Base-by-base conservation (phyloP, 2,329 filamentous ascomycete species). In the Fusarium sororula region DNA sequence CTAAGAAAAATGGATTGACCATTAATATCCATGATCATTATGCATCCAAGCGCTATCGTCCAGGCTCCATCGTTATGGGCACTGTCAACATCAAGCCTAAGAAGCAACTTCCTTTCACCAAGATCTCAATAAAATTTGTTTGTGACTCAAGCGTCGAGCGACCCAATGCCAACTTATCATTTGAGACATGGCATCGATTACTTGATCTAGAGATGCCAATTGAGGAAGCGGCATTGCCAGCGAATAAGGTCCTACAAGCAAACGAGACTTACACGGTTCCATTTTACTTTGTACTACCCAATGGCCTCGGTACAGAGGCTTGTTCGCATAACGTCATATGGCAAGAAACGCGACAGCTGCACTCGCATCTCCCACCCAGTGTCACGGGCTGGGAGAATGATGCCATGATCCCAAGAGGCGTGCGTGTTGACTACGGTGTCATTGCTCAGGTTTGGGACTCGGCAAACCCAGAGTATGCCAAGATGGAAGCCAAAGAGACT, bases 151-250 rank as follows among this genome's bases (percentile, higher is more conserved):
- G 65, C 10, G 53, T 68, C 35, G 65, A 68, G 35, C 45, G 63
- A 3, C 63, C 63, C 3, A 67, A 68, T 18, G 65, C 53, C 4
- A 68, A 15, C 20, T 20, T 68, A 2, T 41, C 63, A 5, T 68
- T 68, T 15, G 65, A 68, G 53, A 68, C 65, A 38, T 68, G 65
- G 65, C 65, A 68, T 61, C 63, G 65, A n/a, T 59, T 68, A 18
- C 65, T 68, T 41, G 65, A 68, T 13, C 35, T 67, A 1, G 35
- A 68, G 28, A 68, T 68, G 65, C 65, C 65, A 22, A 53, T 67
- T 30, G 63, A 67, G 3, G n/a, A 41, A n/a, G 22, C 17, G 10
- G 24, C 24, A 32, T 24, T 67, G 6, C 63, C 53, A 7, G 22
- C n/a, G 2, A 30, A 12, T 4, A 67, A 54, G 12, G 1, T 32